Evolutionary conservation across 352 stramenopile genomes (phyloP), one percentile per base, ranked within the genome.

Genomic region (Pythium phragmiticola): DNA sequence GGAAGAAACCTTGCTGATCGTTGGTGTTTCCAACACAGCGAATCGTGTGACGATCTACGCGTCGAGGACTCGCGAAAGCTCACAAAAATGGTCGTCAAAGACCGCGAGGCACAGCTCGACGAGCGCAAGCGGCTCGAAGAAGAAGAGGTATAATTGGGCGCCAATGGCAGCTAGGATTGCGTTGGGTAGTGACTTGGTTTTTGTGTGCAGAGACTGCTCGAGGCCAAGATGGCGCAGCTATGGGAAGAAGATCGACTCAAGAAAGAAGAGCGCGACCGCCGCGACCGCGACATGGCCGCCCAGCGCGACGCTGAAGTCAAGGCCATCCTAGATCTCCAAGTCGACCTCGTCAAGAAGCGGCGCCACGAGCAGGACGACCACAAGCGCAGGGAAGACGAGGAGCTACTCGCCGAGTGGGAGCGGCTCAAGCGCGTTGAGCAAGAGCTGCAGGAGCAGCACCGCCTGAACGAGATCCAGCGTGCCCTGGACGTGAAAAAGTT

Each of bases 401-500:
- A 87, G n/a, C 62, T 89, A 11, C 63, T 91, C 16, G 66, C 65
- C 7, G 81, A 90, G 53, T 91, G 82, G 84, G 60, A 82, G 49
- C 77, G 69, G 43, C 68, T 89, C 51, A 76, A 80, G 37, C 70
- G 78, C 39, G 73, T 91, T 12, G 80, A 91, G 59, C 76, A 89
- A 0, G 79, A 86, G 54, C 64, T 93, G 6, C 77, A 90, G 41
- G 39, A 72, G 21, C 73, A 81, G 41, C 60, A 64, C 36, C 78
- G 74, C 4, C 72, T 75, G 21, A 89, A 86, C 19, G 80, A 90
- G 46, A 82, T 90, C 17, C 46, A 69, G 45, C 74, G 82, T 46
- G 84, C 84, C 7, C 69, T 86, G 51, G 82, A 91, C 43, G 80
- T 93, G 33, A 90, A 93, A 58, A 66, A 55, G 33, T 91, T 91